Evolutionary conservation across 140 eudicot species (phyloP).

Genomic region (Artemisia princeps): DNA sequence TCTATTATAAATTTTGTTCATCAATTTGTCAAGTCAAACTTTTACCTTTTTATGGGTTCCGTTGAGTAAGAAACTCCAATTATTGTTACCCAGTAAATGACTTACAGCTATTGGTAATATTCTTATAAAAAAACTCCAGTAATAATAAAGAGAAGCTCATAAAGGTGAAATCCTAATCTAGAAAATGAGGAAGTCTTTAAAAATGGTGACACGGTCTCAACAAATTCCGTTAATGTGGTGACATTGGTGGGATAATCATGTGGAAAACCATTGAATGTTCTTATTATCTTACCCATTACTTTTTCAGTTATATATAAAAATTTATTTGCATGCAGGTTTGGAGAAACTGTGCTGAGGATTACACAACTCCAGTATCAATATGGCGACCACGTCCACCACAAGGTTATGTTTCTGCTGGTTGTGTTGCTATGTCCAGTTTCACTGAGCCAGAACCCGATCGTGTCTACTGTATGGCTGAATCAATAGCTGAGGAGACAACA

Average conservation of each 20-base stretch:
- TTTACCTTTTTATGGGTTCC: not conserved
- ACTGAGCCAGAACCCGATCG: constrained; percentile 57
- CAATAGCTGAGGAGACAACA: constrained; percentile 56
- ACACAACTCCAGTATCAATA: constrained; percentile 56
- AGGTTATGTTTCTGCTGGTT: constrained; percentile 74
- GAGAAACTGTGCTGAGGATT: constrained; percentile 93
- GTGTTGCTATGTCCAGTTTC: constrained; percentile 59
- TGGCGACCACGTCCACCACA: constrained; percentile 96
- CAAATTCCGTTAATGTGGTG: not conserved
- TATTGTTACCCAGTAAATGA: no score
- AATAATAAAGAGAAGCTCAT: not conserved
- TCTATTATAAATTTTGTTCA: constrained; percentile 3
- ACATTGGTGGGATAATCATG: not conserved
- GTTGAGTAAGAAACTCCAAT: not conserved
- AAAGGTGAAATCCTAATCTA: not conserved
- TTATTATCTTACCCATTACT: not conserved
- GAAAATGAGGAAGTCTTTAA: not conserved
- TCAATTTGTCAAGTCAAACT: not conserved
- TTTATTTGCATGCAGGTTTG: constrained; percentile 52
- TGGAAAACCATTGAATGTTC: not conserved
- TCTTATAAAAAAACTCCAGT: not conserved
- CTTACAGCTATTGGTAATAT: no score
- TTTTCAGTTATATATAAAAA: not conserved
- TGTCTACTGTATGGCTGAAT: constrained; percentile 55
- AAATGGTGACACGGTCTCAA: not conserved